phyloP scores from a whole-genome alignment of 1,139 yeast species.

The Saccharomyces hybrid region DNA sequence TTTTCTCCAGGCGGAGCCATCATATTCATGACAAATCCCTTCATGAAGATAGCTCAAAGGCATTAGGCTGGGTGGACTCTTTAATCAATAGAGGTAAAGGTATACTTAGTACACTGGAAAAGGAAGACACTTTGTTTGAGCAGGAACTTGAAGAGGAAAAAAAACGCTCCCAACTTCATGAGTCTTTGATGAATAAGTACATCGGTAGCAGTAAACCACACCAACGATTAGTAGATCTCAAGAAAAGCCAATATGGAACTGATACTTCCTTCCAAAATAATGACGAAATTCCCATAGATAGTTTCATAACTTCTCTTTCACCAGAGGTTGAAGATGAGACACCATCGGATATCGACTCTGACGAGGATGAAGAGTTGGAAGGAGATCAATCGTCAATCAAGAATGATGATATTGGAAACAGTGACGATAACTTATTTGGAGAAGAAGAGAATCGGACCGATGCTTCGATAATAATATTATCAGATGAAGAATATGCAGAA shows the following conservation, averaged over 20 bases:
- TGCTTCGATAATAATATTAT: constrained; percentile 6
- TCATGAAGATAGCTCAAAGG: background rate
- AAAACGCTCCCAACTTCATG: constrained; percentile 1
- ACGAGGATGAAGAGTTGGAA: constrained; percentile 3
- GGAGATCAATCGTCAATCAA: background rate
- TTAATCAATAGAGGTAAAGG: constrained; percentile 37
- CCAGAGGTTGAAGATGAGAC: background rate
- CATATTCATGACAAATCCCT: background rate
- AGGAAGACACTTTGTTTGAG: constrained; percentile 16
- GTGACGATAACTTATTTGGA: background rate
- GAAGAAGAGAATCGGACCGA: background rate
- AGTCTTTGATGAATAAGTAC: background rate
- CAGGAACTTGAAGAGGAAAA: constrained; percentile 1
- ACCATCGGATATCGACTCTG: background rate
- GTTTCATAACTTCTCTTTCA: constrained; percentile 8
- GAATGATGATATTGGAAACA: background rate
- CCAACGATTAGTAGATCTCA: background rate
- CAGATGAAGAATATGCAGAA: constrained; percentile 6
- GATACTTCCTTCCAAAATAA: constrained; percentile 18
- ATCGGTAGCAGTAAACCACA: background rate
- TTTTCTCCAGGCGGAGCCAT: background rate
- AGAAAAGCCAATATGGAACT: constrained; percentile 5
- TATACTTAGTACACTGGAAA: constrained; percentile 35
- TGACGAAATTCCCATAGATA: constrained; percentile 15
- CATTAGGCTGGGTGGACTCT: constrained; percentile 45